These are phyloP conservation scores for Teratosphaeria destructans DNA, from an alignment of 2,329 filamentous ascomycete genomes.

Conservation along the genomic window DNA sequence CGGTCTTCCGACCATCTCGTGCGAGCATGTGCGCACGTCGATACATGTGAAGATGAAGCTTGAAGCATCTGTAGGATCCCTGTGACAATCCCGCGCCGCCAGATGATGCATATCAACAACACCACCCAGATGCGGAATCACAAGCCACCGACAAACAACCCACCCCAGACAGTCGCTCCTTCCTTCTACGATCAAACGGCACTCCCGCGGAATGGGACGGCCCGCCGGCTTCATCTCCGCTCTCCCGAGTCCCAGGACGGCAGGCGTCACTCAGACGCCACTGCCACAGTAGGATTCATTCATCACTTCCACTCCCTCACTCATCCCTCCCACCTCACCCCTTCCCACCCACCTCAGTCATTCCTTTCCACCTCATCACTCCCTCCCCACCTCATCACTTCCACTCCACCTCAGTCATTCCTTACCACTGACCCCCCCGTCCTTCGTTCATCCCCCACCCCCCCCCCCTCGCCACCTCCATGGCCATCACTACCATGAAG, in stretches of 20 bases:
- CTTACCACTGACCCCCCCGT: slow-evolving; percentile 9
- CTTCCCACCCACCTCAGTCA: neutral
- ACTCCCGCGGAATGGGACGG: neutral
- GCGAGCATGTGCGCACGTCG: neutral
- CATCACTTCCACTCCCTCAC: neutral
- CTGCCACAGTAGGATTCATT: neutral
- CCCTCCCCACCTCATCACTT: no score
- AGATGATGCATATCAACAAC: neutral
- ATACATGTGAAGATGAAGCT: neutral
- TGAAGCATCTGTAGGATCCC: neutral
- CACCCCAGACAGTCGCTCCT: neutral
- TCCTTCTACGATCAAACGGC: neutral
- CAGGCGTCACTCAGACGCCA: neutral
- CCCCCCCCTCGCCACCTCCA: neutral
- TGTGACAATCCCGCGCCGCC: neutral
- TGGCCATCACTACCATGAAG: slow-evolving; percentile 9
- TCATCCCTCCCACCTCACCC: no score
- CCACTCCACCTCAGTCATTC: slow-evolving; percentile 19
- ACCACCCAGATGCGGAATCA: neutral
- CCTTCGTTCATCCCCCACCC: neutral
- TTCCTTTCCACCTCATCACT: slow-evolving; percentile 10
- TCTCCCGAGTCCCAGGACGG: neutral
- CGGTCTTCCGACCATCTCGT: neutral
- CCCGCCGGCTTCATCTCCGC: neutral
- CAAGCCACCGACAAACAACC: neutral